phyloP scores from a whole-genome alignment of 306 rosid genomes.

The Quercus berberidifolia region DNA sequence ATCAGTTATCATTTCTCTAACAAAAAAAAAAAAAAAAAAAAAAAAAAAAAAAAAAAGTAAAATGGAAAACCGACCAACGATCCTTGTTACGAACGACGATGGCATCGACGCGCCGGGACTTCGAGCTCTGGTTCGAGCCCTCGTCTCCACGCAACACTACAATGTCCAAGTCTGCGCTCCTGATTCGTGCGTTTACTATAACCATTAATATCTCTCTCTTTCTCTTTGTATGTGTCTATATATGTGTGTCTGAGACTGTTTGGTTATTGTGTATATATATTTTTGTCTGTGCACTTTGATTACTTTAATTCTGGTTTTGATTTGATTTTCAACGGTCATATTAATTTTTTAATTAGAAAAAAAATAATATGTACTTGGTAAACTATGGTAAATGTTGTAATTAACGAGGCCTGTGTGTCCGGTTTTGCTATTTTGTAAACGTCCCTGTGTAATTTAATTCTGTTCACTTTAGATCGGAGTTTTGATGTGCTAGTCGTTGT shows the following conservation, averaged over 20 bases:
- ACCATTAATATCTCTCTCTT: too few species aligned
- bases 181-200: conserved; percentile 52
- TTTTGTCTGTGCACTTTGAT: not conserved
- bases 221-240: not conserved
- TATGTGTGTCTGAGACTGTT: not conserved
- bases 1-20: too few species aligned
- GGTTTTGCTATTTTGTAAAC: not conserved
- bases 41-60: not conserved
- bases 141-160: conserved; percentile 58
- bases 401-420: not conserved
- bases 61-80: conserved; percentile 55
- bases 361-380: not conserved
- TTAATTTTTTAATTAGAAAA: not conserved
- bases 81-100: conserved; percentile 90
- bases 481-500: not conserved
- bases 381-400: not conserved
- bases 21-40: not conserved
- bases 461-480: not conserved
- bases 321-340: not conserved
- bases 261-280: not conserved
- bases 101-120: conserved; percentile 94
- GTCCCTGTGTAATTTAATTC: too few species aligned
- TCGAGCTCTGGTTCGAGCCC: conserved; percentile 66
- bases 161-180: conserved; percentile 82
- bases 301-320: not conserved